A percentile compares a stretch with the other conserved stretches of the same genome.
These are phyloP conservation scores for Botrytis aclada DNA, from an alignment of 2,329 filamentous ascomycete species.

Conservation along the genomic window DNA sequence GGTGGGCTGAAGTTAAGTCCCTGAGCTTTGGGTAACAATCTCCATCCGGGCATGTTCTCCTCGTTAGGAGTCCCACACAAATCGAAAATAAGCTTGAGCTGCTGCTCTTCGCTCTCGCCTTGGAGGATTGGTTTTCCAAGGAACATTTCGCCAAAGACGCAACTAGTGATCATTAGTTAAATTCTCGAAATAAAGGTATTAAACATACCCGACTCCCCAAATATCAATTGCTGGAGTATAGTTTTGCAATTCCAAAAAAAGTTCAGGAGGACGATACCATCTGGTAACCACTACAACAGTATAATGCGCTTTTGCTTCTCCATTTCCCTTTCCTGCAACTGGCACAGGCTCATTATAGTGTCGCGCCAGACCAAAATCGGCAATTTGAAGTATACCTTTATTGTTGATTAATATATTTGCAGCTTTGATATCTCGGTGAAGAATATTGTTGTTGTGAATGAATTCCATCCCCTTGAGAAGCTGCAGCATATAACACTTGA, in stretches of 20 bases:
- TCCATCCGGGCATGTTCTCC: conserved; percentile 91
- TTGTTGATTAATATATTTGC: conserved; percentile 97
- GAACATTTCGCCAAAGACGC: conserved; percentile 98
- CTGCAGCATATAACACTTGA: conserved; percentile 97
- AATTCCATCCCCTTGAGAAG: conserved; percentile 86
- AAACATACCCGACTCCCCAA: conserved; percentile 90
- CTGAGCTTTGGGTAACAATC: conserved; percentile 75
- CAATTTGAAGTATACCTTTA: conserved; percentile 88
- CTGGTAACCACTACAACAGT: conserved; percentile 94
- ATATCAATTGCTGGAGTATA: conserved; percentile 99
- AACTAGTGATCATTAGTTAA: conserved; percentile 50
- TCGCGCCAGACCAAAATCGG: conserved; percentile 91
- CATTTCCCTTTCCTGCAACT: conserved; percentile 71
- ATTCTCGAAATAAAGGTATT: conserved; percentile 19
- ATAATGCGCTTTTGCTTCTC: conserved; percentile 84
- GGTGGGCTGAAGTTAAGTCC: conserved; percentile 58
- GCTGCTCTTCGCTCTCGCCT: conserved; percentile 83
- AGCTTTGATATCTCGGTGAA: conserved; percentile 98
- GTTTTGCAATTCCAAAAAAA: conserved; percentile 79
- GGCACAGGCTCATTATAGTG: conserved; percentile 87
- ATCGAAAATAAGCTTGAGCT: conserved; percentile 91
- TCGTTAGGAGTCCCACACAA: conserved; percentile 88
- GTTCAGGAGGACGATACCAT: conserved; percentile 94
- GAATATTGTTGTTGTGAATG: conserved; percentile 82
- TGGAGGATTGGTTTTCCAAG: conserved; percentile 88